Evolutionary conservation across 805 yeast species (phyloP).

Genomic region (Pichia paraexigua): DNA sequence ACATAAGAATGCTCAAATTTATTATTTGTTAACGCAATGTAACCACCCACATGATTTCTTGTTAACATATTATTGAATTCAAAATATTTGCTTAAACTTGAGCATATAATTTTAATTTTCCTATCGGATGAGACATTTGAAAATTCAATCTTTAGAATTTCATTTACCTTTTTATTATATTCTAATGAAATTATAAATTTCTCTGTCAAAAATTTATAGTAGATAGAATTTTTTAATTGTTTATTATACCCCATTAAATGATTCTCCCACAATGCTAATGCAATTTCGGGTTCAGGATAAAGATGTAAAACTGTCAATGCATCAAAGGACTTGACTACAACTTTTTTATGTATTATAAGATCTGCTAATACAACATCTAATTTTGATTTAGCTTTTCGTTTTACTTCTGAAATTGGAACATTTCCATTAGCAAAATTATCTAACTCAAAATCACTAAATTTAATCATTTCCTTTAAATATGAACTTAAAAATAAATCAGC

Average conservation of each 20-base stretch:
- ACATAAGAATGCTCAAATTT: slow-evolving; percentile 5
- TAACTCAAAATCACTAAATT: slow-evolving; percentile 1
- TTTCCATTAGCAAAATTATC: background rate
- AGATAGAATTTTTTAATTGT: background rate
- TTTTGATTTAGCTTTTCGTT: background rate
- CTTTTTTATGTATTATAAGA: background rate
- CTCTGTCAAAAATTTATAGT: background rate
- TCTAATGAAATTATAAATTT: background rate
- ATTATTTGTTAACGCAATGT: slow-evolving; percentile 3
- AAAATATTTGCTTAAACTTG: background rate
- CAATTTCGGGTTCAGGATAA: background rate
- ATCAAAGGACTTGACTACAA: slow-evolving; percentile 1
- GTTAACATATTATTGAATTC: background rate
- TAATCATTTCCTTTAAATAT: background rate
- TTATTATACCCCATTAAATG: background rate
- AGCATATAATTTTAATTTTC: slow-evolving; percentile 1
- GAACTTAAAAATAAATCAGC: background rate
- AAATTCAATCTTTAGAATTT: slow-evolving; percentile 6
- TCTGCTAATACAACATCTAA: background rate
- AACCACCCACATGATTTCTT: slow-evolving; percentile 8
- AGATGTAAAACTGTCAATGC: background rate
- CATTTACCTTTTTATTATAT: background rate
- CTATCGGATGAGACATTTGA: slow-evolving; percentile 3
- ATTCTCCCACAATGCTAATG: slow-evolving; percentile 1
- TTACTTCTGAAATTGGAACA: background rate